Conservation (phyloP, 148 eudicot species). For the Rhododendron ferrugineum region DNA sequence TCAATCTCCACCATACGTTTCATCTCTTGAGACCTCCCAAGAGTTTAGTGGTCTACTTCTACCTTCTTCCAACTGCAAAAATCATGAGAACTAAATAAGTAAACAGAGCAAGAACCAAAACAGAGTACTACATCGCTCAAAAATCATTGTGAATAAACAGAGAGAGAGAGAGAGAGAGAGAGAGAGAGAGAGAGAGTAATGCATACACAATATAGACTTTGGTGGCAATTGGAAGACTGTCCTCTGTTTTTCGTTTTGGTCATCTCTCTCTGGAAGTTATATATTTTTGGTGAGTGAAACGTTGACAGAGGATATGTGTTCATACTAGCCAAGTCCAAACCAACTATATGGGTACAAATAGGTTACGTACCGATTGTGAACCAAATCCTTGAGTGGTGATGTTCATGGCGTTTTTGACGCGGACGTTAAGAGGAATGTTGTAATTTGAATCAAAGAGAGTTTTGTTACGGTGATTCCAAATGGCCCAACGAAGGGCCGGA, state of each 20-base stretch:
- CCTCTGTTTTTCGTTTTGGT: not conserved
- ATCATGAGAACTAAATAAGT: not conserved
- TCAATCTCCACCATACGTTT: slow-evolving; percentile 3
- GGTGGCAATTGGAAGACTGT: not conserved
- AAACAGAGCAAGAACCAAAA: not conserved
- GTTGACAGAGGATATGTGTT: not conserved
- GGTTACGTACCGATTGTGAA: too few species aligned
- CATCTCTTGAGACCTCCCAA: not conserved
- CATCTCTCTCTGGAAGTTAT: not conserved
- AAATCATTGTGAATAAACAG: too few species aligned
- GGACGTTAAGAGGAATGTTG: too few species aligned
- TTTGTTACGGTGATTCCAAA: too few species aligned
- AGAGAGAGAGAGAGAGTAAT: not conserved
- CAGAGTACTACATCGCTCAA: not conserved
- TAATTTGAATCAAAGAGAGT: too few species aligned
- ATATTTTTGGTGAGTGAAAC: not conserved
- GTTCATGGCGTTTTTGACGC: too few species aligned
- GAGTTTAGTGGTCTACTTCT: not conserved
- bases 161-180: not conserved
- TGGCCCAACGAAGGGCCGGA: too few species aligned
- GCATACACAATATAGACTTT: not conserved
- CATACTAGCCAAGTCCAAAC: too few species aligned
- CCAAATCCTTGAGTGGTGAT: too few species aligned
- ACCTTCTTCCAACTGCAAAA: slow-evolving; percentile 11
- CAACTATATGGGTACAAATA: too few species aligned